These are phyloP conservation scores for Chenopodium quinoa DNA, from an alignment of 148 eudicot genomes.

Conservation along the genomic window DNA sequence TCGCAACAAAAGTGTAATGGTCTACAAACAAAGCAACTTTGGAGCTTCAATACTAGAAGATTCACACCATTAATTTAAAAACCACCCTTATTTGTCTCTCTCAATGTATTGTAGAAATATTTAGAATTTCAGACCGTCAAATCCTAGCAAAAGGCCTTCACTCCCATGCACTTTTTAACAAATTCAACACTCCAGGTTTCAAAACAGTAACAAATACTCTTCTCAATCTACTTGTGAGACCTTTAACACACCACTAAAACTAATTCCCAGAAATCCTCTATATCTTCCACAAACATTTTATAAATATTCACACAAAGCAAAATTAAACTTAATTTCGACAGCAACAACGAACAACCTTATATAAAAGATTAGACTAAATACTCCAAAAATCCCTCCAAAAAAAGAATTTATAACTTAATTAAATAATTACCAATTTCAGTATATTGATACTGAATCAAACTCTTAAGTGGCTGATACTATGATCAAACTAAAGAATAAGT, in stretches of 20 bases:
- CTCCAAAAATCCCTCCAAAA: not conserved
- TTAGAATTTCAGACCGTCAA: not conserved
- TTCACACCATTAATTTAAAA: not conserved
- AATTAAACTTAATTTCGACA: not conserved
- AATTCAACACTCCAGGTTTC: not conserved
- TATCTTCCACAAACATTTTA: not conserved
- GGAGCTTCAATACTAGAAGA: not conserved
- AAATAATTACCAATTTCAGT: not conserved
- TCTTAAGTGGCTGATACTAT: not conserved
- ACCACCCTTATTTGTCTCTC: not conserved
- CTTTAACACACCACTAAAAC: not conserved
- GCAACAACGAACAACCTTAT: not conserved
- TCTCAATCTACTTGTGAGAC: not conserved
- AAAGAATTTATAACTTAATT: not conserved
- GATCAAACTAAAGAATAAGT: not conserved
- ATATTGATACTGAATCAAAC: not conserved
- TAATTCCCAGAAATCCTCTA: not conserved
- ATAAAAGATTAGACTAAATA: not conserved
- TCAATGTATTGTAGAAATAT: not conserved
- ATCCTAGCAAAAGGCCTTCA: not conserved
- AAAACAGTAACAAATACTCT: not conserved
- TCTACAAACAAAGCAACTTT: not conserved
- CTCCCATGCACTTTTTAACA: not conserved
- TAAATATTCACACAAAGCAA: not conserved
- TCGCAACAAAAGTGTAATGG: not conserved